Evolutionary conservation across 2,329 filamentous ascomycete species (phyloP), one percentile per base, ranked within the genome.

Genomic region (Aspergillus calidoustus): DNA sequence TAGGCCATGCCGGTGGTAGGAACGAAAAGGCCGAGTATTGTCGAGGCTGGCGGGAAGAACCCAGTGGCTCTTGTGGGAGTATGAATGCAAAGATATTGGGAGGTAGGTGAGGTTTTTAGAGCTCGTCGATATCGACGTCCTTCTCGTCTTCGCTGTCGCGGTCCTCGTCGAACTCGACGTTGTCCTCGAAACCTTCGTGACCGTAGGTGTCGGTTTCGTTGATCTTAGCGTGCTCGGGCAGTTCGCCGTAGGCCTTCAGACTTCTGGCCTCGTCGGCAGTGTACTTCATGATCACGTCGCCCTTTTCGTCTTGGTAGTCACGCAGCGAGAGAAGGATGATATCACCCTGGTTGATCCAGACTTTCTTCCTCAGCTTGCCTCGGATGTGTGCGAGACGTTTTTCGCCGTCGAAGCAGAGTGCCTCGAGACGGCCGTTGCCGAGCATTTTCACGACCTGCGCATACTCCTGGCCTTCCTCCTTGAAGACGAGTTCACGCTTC

Each of bases 101-200:
- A 60, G 47, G 53, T 57, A 54, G 62, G 65, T 63, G 60, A 65
- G 70, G 68, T 60, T 61, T 76, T 86, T 88, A 97, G 79, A 98
- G 97, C 80, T 97, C 93, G 83, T 98, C 94, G 77, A 97, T 92
- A 78, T 96, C 92, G 74, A 97, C 89, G 71, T 96, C 92, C 83
- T 92, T 93, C 76, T 85, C 87, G 66, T 84, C 86, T 73, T 82
- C 83, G 62, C 79, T 83, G 67, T 91, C 89, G 69, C 89, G 85
- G 80, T 97, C 94, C 80, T 98, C 93, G 82, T 96, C 95, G 84
- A 98, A 98, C 83, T 98, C 95, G 85, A 99, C 97, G 82, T 95
- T 95, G 83, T 97, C 92, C 80, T 95, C 94, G 79, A 96, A 91
- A 80, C 93, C 93, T 79, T 93, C 91, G 80, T 93, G 91, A 74